Conservation (phyloP, 345 rosid species). For the Gossypium turneri region DNA sequence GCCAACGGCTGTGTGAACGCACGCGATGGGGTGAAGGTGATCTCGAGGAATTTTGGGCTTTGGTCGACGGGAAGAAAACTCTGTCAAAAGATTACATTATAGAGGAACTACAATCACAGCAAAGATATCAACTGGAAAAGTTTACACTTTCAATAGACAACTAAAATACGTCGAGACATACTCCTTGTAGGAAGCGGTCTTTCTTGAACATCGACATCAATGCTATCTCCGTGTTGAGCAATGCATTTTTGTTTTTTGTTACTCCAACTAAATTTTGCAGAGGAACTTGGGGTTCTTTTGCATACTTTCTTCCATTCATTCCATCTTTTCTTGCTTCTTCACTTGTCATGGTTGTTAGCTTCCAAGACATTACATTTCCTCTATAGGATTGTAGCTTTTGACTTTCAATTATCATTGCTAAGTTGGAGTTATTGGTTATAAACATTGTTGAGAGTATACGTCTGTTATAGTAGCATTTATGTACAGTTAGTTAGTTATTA, state of each 20-base stretch:
- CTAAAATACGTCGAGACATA: slow-evolving; percentile 44
- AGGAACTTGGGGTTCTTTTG: too few relatives aligned
- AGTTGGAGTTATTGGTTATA: too few relatives aligned
- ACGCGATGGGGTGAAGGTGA: slow-evolving; percentile 43
- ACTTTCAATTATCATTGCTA: too few relatives aligned
- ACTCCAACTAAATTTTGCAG: not conserved
- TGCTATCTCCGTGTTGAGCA: not conserved
- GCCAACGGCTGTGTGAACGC: slow-evolving; percentile 26
- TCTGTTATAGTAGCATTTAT: too few relatives aligned
- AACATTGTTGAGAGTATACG: too few relatives aligned
- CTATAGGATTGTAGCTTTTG: too few relatives aligned
- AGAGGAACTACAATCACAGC: slow-evolving; percentile 23
- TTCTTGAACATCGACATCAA: not conserved
- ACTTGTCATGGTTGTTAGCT: not conserved
- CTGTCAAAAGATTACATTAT: too few relatives aligned
- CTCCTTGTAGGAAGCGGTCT: not conserved
- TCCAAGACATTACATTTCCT: not conserved
- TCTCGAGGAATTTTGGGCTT: slow-evolving; percentile 11
- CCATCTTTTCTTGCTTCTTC: not conserved
- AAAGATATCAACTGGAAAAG: slow-evolving; percentile 38
- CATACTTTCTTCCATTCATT: not conserved
- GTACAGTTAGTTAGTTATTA: too few relatives aligned
- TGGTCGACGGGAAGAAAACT: slow-evolving; percentile 26
- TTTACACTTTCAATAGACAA: slow-evolving; percentile 48
- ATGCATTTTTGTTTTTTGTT: not conserved